A percentile compares a stretch with the other conserved stretches of the same genome.
These are phyloP conservation scores for Steccherinum ochraceum DNA, from an alignment of 768 basidiomycete genomes.

Conservation along the genomic window DNA sequence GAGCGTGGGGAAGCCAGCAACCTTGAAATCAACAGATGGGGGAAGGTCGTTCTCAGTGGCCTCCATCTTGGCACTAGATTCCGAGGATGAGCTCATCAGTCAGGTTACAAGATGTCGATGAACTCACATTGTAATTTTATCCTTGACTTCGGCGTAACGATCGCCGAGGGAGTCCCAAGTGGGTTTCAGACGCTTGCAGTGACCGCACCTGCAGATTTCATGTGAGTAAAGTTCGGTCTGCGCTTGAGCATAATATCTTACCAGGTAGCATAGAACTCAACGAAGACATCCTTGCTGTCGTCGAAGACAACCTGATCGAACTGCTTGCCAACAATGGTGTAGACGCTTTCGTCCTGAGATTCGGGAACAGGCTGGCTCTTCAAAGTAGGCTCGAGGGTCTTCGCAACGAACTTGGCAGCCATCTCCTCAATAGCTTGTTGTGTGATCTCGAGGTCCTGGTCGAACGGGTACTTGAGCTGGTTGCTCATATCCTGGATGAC, in stretches of 20 bases:
- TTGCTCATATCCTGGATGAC: slow-evolving; percentile 82
- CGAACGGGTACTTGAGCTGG: slow-evolving; percentile 87
- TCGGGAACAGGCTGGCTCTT: slow-evolving; percentile 89
- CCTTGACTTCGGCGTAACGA: slow-evolving; percentile 69
- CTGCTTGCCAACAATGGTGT: slow-evolving; percentile 77
- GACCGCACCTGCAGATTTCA: slow-evolving; percentile 63
- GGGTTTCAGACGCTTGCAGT: slow-evolving; percentile 96
- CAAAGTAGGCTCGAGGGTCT: slow-evolving; percentile 73
- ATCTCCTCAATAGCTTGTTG: slow-evolving; percentile 50
- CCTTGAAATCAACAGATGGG: slow-evolving; percentile 76
- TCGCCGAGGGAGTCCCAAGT: slow-evolving; percentile 90
- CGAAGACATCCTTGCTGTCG: slow-evolving; percentile 88
- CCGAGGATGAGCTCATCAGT: too few species aligned
- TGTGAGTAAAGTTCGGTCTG: too few species aligned
- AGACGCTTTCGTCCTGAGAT: slow-evolving; percentile 76
- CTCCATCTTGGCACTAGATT: slow-evolving; percentile 90
- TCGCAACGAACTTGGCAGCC: slow-evolving; percentile 60
- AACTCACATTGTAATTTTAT: slow-evolving; percentile 71
- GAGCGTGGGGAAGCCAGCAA: slow-evolving; percentile 88
- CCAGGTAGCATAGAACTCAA: slow-evolving; percentile 98
- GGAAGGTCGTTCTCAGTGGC: slow-evolving; percentile 96
- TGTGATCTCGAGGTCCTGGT: slow-evolving; percentile 59
- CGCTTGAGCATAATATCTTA: slow-evolving; percentile 40
- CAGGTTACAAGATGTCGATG: not conserved
- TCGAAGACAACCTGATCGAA: slow-evolving; percentile 86